Conservation (phyloP, 495 filamentous ascomycete species). For the Neurospora sp. region DNA sequence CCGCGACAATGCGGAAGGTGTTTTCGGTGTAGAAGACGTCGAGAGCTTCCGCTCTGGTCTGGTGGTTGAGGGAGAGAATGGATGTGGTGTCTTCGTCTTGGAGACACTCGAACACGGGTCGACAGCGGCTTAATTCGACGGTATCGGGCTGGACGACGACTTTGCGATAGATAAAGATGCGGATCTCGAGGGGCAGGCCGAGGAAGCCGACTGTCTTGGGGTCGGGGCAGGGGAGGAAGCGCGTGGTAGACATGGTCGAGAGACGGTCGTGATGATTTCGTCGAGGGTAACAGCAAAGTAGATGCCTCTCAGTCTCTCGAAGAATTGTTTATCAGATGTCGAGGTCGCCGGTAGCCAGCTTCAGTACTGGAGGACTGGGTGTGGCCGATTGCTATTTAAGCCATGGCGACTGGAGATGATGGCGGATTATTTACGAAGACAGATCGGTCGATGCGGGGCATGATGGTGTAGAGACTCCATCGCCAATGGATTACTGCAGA, state of each 20-base stretch:
- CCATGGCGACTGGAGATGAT: neutral
- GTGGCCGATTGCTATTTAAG: neutral
- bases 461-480: neutral
- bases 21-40: neutral
- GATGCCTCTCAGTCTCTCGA: neutral
- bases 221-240: neutral
- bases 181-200: neutral
- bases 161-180: neutral
- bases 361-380: neutral
- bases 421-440: neutral
- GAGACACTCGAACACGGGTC: neutral
- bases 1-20: neutral
- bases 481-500: neutral
- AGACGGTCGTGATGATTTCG: neutral
- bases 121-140: neutral
- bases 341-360: neutral
- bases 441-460: neutral
- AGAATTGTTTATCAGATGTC: neutral
- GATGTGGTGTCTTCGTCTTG: neutral
- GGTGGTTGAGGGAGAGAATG: neutral
- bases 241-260: neutral
- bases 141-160: neutral
- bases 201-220: neutral
- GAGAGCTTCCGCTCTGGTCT: neutral
- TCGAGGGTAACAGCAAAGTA: neutral